phyloP scores from a whole-genome alignment of 768 basidiomycete species.

The Mycena chlorophos region DNA sequence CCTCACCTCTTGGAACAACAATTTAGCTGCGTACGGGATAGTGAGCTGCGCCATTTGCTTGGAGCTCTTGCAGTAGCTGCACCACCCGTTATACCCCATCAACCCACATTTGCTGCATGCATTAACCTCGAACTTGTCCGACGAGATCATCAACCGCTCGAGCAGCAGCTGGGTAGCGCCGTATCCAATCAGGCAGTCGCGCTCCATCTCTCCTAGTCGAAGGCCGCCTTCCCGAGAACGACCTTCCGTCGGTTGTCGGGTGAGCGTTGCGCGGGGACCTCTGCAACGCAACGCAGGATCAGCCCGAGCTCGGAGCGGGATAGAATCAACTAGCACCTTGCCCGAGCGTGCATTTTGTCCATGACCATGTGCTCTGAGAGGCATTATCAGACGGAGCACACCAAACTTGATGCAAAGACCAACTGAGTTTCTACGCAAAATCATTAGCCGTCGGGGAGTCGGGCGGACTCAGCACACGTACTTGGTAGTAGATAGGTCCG shows the following conservation, averaged over 20 bases:
- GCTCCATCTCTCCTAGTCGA: conserved; percentile 98
- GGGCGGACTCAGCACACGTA: conserved; percentile 27
- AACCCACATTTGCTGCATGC: conserved; percentile 94
- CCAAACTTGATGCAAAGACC: conserved; percentile 32
- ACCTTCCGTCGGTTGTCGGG: conserved; percentile 97
- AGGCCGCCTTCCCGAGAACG: conserved; percentile 96
- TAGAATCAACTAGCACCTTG: conserved; percentile 59
- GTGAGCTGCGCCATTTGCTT: conserved; percentile 95
- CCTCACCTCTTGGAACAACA: conserved; percentile 85
- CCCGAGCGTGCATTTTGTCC: conserved; percentile 99
- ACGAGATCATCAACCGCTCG: conserved; percentile 98
- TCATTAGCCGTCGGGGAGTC: conserved; percentile 15
- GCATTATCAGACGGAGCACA: conserved; percentile 4
- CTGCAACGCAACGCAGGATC: conserved; percentile 41
- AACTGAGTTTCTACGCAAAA: conserved; percentile 84
- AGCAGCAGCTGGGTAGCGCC: conserved; percentile 97
- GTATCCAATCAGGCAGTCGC: conserved; percentile 96
- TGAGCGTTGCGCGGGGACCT: conserved; percentile 94
- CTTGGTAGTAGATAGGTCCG: conserved; percentile 98
- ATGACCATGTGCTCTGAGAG: conserved; percentile 92
- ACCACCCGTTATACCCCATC: conserved; percentile 95
- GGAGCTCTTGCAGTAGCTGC: conserved; percentile 96
- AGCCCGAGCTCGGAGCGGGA: conserved; percentile 14
- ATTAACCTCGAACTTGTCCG: conserved; percentile 96
- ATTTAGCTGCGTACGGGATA: conserved; percentile 94